Base-by-base conservation (phyloP, 768 basidiomycete genomes). In the Tricholomella constricta region DNA sequence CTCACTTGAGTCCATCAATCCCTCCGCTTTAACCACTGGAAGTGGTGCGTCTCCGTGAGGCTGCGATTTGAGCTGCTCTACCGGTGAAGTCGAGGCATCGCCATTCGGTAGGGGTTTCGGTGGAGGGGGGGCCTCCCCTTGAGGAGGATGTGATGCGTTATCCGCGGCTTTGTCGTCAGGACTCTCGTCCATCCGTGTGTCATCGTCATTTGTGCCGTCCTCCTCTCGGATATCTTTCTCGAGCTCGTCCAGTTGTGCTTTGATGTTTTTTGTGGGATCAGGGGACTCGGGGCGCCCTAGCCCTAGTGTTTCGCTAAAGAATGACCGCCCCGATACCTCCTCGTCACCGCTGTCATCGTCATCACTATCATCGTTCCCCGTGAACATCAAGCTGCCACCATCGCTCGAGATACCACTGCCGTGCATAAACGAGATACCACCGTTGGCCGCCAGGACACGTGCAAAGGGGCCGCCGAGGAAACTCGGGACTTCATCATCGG, bases 401-500 rank as follows among this genome's bases (percentile, higher is more conserved):
- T 81, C 82, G 55, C 64, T 76, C 66, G 78, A 71, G 62, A 84
- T 79, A 46, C 76, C 77, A 19, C 75, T 71, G 29, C 78, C 78
- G 6, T 81, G 85, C 54, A 76, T 71, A 65, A 86, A 87, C 14
- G 85, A 84, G 54, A 92, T 86, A 29, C 87, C 86, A 26, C 83
- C 59, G 19, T 53, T 62, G 82, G 8, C 71, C 67, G 66, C 78
- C 71, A 61, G 66, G 26, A 85, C 79, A 51, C 78, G 78, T 25
- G 85, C 81, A 59, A 84, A 74, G 58, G 60, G 62, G 36, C 78
- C 64, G n/a, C 68, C 65, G 23, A 74, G 57, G 58, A 72, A 54
- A 27, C 65, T 58, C 19, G 70, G 63, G 51, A 59, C 52, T 36
- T 74, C 70, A 46, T 76, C 73, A 4, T 69, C 68, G 42, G 72